Evolutionary conservation across 371 early-diverging fungal species (phyloP), one percentile per base, ranked within the genome.

Genomic region (Haplosporangium sp.): DNA sequence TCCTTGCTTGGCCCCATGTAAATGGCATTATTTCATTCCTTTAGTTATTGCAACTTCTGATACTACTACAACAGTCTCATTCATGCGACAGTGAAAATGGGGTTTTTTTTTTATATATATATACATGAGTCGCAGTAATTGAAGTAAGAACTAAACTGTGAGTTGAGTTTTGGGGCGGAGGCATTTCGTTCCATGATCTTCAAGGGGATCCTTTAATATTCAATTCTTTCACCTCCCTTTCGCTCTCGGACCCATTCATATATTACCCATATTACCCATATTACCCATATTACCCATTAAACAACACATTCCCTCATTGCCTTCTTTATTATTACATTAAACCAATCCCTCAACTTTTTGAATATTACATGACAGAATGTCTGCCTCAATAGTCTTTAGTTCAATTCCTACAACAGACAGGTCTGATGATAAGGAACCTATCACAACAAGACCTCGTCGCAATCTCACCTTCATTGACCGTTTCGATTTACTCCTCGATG

Each of bases 401-500:
- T 19, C 65, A 50, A 15, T 74, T 45, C 63, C 61, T 8, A 64
- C 69, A 11, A 40, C 65, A 20, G 65, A 65, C 60, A 61, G 57
- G 9, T 50, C 57, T 9, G 55, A 63, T 52, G 48, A 63, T 20
- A 55, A 55, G 15, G 59, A 47, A 38, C 68, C 58, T 56, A 74
- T 74, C 60, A 53, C 74, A 52, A 64, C 74, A 6, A 39, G 56
- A 37, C 74, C 50, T 15, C 68, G 67, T n/a, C 68, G 58, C 27
- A 61, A 57, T 35, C 52, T 40, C 42, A 52, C 65, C 5, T 38
- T 55, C 15, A 5, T 37, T 6, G 58, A 69, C 35, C 65, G 61
- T 20, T 56, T 75, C n/a, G 67, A 71, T 15, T 60, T 55, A 38
- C 48, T 71, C 37, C 79, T 88, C 44, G 89, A 89, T 69, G 82